phyloP scores from a whole-genome alignment of 169 alveolate species.

The Toxoplasma gondii region DNA sequence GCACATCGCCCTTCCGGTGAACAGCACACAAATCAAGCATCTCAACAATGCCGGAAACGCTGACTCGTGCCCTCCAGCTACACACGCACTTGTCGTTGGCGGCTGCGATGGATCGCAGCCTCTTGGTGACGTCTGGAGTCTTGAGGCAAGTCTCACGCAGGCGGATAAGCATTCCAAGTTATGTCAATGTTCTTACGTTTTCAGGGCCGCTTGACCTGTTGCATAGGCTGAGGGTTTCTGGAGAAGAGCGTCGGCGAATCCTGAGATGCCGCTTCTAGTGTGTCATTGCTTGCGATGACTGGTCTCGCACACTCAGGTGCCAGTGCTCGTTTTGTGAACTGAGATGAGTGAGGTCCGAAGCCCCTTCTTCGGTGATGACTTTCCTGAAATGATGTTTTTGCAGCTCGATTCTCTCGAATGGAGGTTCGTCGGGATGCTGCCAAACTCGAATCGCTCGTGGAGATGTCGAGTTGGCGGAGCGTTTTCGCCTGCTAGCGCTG shows the following conservation, averaged over 20 bases:
- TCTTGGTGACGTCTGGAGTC: background rate
- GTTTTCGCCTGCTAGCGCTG: background rate
- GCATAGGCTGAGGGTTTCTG: no score
- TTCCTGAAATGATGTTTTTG: background rate
- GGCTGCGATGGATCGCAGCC: slow-evolving; percentile 37
- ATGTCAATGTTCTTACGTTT: no score
- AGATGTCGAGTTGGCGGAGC: slow-evolving; percentile 14
- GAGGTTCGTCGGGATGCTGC: background rate
- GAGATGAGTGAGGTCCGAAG: no score
- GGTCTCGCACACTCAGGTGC: no score
- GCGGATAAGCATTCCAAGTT: no score
- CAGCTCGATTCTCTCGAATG: background rate
- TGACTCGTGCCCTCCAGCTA: background rate
- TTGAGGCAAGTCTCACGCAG: background rate
- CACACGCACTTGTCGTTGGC: background rate
- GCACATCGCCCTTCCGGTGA: background rate
- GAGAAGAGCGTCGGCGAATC: no score
- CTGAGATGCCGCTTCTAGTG: no score
- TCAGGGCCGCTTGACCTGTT: no score
- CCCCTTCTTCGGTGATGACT: no score
- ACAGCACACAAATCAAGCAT: background rate
- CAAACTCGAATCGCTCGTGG: slow-evolving; percentile 17
- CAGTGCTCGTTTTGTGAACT: no score
- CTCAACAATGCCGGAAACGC: background rate
- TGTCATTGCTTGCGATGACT: no score